Evolutionary conservation across 176 grass and related monocot species (phyloP), one percentile per base, ranked within the genome.

Genomic region (Triticum urartu): DNA sequence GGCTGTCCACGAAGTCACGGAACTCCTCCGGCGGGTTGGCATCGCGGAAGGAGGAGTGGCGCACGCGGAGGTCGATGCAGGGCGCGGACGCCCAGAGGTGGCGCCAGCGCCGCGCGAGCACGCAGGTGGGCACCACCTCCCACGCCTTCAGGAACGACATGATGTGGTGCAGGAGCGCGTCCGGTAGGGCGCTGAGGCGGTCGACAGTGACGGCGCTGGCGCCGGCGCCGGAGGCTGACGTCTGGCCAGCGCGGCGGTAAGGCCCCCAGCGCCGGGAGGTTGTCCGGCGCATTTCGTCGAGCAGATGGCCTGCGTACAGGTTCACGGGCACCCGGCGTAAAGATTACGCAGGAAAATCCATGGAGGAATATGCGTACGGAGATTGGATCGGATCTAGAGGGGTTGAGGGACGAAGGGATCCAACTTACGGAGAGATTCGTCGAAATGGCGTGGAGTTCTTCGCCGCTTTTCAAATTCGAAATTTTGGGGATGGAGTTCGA

Each of bases 41-140:
- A 61, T 77, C 61, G 12, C 43, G 21, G 83, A 43, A 0, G 42
- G 42, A 43, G 42, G 42, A 43, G 65, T 24, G 3, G 35, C 36
- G 35, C 36, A 54, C 9, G 32, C 60, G 61, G 18, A 88, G 25
- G 50, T 88, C 73, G 2, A 88, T 0, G 20, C 72, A 88, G 47
- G 80, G 50, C 50, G 42, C 64, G 21, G 86, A 82, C 7, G 17
- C 79, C 86, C 79, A 88, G 47, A 82, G 61, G 79, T 68, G 60
- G 61, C 79, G 86, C 86, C 86, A 88, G 3, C 79, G 71, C 7
- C 43, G 79, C 24, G 86, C 7, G 11, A 87, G 86, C 71, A 87
- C 79, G 71, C 79, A 77, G 60, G 86, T 87, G 70, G 79, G 86
- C 45, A 82, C 86, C 86, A 59, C 86, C 70, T 87, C 86, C 86